phyloP scores from a whole-genome alignment of 371 early-diverging fungal species.

The Syncephalastrum contaminatum region DNA sequence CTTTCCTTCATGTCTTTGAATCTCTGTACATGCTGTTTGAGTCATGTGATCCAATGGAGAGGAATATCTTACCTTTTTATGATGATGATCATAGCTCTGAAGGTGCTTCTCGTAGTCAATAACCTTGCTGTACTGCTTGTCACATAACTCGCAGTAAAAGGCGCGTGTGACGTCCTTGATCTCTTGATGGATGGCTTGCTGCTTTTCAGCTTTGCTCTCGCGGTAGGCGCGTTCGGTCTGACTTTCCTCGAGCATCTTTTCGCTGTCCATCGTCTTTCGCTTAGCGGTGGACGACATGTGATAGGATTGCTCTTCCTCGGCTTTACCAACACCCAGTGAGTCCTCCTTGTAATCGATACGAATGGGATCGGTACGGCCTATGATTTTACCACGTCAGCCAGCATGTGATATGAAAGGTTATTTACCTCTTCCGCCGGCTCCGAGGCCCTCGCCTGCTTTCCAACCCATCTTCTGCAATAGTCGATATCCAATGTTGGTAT shows the following conservation, averaged over 20 bases:
- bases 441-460: conserved; percentile 43
- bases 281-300: conserved; percentile 58
- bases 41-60: neutral
- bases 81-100: conserved; percentile 79
- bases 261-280: conserved; percentile 57
- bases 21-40: conserved; percentile 38
- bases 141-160: conserved; percentile 77
- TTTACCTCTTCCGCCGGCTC: conserved; percentile 15
- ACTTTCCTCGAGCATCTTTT: conserved; percentile 68
- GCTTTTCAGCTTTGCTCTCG: conserved; percentile 46
- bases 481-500: conserved; percentile 28
- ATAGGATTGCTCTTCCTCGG: conserved; percentile 52
- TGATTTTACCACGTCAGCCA: neutral
- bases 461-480: conserved; percentile 45
- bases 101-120: conserved; percentile 77
- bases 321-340: conserved; percentile 65
- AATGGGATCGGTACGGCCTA: conserved; percentile 70
- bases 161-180: conserved; percentile 64
- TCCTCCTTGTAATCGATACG: conserved; percentile 61
- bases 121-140: conserved; percentile 76
- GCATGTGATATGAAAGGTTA: neutral
- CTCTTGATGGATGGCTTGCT: conserved; percentile 55
- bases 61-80: conserved; percentile 53
- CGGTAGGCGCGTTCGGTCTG: conserved; percentile 46
- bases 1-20: conserved; percentile 78